phyloP scores from a whole-genome alignment of 768 basidiomycete species.

The Lentinula sp. region DNA sequence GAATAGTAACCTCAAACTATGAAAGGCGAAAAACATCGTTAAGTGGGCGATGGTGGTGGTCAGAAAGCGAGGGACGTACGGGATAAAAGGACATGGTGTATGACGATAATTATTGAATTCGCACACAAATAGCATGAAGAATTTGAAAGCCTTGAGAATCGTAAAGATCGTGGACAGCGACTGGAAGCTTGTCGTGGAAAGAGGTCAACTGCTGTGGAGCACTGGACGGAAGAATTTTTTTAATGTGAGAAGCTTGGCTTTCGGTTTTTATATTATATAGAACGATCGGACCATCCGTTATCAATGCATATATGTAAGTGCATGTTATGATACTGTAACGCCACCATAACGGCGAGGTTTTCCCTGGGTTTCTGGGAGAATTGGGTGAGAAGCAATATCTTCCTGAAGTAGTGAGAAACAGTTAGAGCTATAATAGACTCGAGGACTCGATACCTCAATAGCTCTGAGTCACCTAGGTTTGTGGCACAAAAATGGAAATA shows the following conservation, averaged over 20 bases:
- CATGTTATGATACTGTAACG: not conserved
- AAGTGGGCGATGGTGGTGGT: not conserved
- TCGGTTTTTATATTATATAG: not conserved
- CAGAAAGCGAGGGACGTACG: not conserved
- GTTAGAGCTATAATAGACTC: too few relatives aligned
- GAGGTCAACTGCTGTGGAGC: not conserved
- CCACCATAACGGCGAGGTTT: not conserved
- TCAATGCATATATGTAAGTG: not conserved
- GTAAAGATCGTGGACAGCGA: constrained; percentile 1
- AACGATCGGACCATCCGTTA: not conserved
- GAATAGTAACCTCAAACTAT: constrained; percentile 44
- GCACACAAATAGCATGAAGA: not conserved
- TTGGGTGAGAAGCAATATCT: too few relatives aligned
- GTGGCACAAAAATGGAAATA: too few relatives aligned
- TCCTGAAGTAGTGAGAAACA: too few relatives aligned
- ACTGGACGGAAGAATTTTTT: not conserved
- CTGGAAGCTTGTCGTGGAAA: not conserved
- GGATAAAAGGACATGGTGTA: constrained; percentile 5
- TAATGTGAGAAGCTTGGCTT: not conserved
- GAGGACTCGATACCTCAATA: too few relatives aligned
- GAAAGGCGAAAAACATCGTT: not conserved
- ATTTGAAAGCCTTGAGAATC: not conserved
- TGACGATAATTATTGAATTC: not conserved
- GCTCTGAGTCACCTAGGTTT: too few relatives aligned
- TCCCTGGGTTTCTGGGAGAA: not conserved